phyloP scores from a whole-genome alignment of 257 asterid species.

The Fraxinus pennsylvanica region DNA sequence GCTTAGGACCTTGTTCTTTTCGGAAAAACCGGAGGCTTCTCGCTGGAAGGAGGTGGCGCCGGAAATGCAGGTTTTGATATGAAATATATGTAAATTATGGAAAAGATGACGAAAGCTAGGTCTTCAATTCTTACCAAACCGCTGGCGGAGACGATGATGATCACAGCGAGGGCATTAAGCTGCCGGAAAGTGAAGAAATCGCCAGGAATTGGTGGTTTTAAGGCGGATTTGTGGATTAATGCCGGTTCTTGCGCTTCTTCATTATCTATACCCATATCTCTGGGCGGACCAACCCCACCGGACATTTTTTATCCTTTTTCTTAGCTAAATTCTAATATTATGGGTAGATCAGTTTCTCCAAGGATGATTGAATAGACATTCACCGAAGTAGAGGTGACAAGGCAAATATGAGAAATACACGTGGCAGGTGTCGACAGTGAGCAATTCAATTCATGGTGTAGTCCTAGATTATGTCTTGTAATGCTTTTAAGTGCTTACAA shows the following conservation, averaged over 20 bases:
- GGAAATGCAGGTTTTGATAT: constrained; percentile 53
- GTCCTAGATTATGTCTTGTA: too few species aligned
- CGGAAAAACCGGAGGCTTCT: constrained; percentile 41
- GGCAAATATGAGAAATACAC: constrained; percentile 1
- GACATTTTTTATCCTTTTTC: constrained; percentile 45
- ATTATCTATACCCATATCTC: constrained; percentile 39
- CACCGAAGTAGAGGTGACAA: too few species aligned
- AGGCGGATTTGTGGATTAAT: background rate
- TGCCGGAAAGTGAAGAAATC: constrained; percentile 51
- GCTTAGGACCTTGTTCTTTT: constrained; percentile 30
- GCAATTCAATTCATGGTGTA: background rate
- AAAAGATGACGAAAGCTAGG: constrained; percentile 51
- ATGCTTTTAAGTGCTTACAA: too few species aligned
- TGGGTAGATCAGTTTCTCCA: too few species aligned
- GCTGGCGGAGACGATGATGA: constrained; percentile 50
- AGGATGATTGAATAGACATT: too few species aligned
- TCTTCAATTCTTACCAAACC: constrained; percentile 53
- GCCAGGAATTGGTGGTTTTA: constrained; percentile 8
- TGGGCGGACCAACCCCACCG: constrained; percentile 54
- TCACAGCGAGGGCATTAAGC: constrained; percentile 46
- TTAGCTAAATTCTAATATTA: background rate
- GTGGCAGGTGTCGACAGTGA: constrained; percentile 16
- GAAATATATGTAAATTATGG: constrained; percentile 56
- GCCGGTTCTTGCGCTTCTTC: constrained; percentile 31
- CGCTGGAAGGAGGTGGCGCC: constrained; percentile 8